A percentile compares a stretch with the other conserved stretches of the same genome.
Evolutionary conservation across 169 alveolate species (phyloP).

Genomic region (Eimeria sp.): DNA sequence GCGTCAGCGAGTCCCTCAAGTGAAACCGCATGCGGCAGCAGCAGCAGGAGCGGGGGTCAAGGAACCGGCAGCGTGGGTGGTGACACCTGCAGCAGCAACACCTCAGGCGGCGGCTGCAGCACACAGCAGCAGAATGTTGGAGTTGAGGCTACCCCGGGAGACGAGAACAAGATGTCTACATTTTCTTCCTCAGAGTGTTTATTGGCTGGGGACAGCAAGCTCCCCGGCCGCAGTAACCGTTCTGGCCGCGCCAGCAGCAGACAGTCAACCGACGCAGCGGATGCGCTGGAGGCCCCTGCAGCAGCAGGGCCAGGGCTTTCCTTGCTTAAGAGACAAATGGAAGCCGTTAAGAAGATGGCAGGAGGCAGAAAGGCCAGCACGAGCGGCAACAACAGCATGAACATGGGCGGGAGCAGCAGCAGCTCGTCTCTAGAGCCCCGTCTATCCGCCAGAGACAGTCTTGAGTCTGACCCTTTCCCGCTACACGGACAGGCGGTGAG

Average conservation of each 20-base stretch:
- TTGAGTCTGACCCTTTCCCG: slow-evolving; percentile 3
- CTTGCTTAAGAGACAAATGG: slow-evolving; percentile 25
- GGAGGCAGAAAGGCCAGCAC: not conserved
- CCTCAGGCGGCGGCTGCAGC: slow-evolving; percentile 26
- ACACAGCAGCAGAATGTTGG: not conserved
- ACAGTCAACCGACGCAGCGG: slow-evolving; percentile 42
- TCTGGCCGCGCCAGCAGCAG: slow-evolving; percentile 7
- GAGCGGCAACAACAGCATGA: not conserved
- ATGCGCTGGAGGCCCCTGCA: slow-evolving; percentile 25
- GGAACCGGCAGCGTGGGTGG: not conserved
- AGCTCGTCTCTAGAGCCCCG: slow-evolving; percentile 5
- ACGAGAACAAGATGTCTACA: not conserved
- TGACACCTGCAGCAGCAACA: slow-evolving; percentile 3
- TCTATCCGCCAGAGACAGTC: not conserved
- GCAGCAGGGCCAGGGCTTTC: not conserved
- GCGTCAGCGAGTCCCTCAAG: not conserved
- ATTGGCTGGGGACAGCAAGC: not conserved
- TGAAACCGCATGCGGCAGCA: slow-evolving; percentile 37
- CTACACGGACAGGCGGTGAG: slow-evolving; percentile 12
- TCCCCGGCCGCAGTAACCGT: not conserved
- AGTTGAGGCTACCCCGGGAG: not conserved
- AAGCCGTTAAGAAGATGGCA: not conserved
- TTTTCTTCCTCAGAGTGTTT: not conserved
- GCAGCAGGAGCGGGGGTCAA: not conserved
- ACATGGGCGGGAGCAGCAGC: slow-evolving; percentile 13